Evolutionary conservation across 306 rosid species (phyloP), one percentile per base, ranked within the genome.

Genomic region (Acacia melanoxylon): DNA sequence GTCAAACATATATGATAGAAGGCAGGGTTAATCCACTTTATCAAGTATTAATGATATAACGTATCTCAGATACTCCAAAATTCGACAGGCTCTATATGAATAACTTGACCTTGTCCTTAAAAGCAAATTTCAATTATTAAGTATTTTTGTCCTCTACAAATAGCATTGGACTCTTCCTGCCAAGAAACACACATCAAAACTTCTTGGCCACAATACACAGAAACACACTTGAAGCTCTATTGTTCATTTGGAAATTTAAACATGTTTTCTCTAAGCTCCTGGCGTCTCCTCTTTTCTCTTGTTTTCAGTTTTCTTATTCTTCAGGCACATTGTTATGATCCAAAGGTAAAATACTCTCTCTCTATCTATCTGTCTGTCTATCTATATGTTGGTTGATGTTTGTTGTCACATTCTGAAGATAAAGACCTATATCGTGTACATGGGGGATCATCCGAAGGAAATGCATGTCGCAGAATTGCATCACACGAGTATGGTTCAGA

Each of bases 401-500:
- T 52, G 19, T 19, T 7, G 24, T 52, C 24, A 20, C 61, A 5
- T 52, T 14, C 2, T 1, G 46, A 61, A 75, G 42, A 69, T 35
- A 52, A 65, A 76, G 84, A 71, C 68, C 2, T 85, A 85, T 19
- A 76, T 85, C 56, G 82, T 80, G 25, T 80, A 71, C 33, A 27
- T 85, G 87, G 85, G 87, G 2, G 13, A 76, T 35, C 72, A 40
- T 27, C 72, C 35, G 2, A 74, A n/a, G 45, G 75, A 61, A 42
- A n/a, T 46, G 42, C 27, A 15, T 20, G 51, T 10, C 51, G 24
- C 35, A 22, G 19, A 70, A 42, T 1, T n/a, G 13, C 54, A n/a
- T 41, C 88, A 85, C 79, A 72, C 10, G 54, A 85, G 70, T 58
- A 51, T 85, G 75, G 54, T 72, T 41, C 59, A 77, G 44, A 76